Evolutionary conservation across 2,329 filamentous ascomycete genomes (phyloP).

Genomic region (Arthrinium phaeospermum): DNA sequence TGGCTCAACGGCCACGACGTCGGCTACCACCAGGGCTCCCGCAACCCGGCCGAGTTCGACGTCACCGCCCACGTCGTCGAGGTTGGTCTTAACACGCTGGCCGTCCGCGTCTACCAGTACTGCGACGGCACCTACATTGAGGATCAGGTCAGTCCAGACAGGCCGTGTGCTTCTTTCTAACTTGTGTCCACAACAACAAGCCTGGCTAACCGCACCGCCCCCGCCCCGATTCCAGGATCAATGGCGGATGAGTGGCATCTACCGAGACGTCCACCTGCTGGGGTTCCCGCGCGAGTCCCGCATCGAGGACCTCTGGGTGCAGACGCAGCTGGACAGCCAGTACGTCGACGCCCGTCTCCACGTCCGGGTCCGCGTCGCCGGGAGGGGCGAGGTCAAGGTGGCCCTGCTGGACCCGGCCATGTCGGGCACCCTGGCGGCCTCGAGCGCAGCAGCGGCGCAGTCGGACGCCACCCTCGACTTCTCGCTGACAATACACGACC

Average conservation of each 20-base stretch:
- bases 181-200: neutral
- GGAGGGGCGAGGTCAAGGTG: slow-evolving; percentile 64
- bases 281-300: slow-evolving; percentile 58
- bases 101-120: slow-evolving; percentile 65
- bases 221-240: slow-evolving; percentile 49
- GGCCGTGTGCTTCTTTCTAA: too few species aligned
- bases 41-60: slow-evolving; percentile 69
- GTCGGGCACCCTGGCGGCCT: slow-evolving; percentile 57
- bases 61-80: slow-evolving; percentile 52
- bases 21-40: slow-evolving; percentile 66
- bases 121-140: slow-evolving; percentile 68
- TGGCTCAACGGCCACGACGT: slow-evolving; percentile 65
- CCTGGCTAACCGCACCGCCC: neutral
- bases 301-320: slow-evolving; percentile 62
- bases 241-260: slow-evolving; percentile 63
- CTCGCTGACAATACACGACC: slow-evolving; percentile 46
- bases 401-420: slow-evolving; percentile 62
- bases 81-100: slow-evolving; percentile 52
- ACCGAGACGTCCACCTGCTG: slow-evolving; percentile 63
- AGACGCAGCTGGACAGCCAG: slow-evolving; percentile 56
- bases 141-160: slow-evolving; percentile 46
- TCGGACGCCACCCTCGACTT: slow-evolving; percentile 43
- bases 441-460: slow-evolving; percentile 56
- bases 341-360: slow-evolving; percentile 57
- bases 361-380: slow-evolving; percentile 51